phyloP scores from a whole-genome alignment of 2,329 filamentous ascomycete genomes.

The Diaporthe citri region DNA sequence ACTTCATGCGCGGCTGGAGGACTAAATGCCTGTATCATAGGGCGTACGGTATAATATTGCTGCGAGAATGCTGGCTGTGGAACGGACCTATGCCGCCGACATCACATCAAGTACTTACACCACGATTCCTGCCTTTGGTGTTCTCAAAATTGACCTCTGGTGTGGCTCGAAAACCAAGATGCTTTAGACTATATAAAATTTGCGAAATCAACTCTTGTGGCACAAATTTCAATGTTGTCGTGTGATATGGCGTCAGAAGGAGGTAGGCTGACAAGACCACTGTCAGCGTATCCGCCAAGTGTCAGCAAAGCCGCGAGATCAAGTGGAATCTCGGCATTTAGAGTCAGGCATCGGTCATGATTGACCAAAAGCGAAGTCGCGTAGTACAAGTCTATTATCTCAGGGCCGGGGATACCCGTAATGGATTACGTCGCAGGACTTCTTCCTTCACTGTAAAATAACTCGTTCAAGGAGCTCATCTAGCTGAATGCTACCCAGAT shows the following conservation, averaged over 20 bases:
- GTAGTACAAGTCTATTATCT: background rate
- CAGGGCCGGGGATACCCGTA: background rate
- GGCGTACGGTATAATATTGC: too few relatives aligned
- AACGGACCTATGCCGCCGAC: too few relatives aligned
- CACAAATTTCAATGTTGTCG: background rate
- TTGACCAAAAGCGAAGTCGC: background rate
- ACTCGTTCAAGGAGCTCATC: background rate
- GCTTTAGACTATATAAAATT: background rate
- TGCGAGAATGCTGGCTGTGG: too few relatives aligned
- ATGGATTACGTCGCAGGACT: too few relatives aligned
- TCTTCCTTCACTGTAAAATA: background rate
- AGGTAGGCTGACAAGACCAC: background rate
- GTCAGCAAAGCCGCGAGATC: background rate
- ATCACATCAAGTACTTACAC: background rate
- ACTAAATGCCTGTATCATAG: background rate
- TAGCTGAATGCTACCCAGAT: background rate
- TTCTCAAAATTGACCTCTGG: background rate
- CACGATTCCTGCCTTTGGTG: background rate
- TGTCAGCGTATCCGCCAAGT: conserved; percentile 8
- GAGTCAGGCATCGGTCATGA: background rate
- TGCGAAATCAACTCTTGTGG: background rate
- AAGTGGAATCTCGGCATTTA: background rate
- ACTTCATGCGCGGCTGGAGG: background rate
- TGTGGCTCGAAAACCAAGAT: background rate
- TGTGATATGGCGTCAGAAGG: background rate